Evolutionary conservation across 2,329 filamentous ascomycete species (phyloP).

Genomic region (Alternaria sp.): DNA sequence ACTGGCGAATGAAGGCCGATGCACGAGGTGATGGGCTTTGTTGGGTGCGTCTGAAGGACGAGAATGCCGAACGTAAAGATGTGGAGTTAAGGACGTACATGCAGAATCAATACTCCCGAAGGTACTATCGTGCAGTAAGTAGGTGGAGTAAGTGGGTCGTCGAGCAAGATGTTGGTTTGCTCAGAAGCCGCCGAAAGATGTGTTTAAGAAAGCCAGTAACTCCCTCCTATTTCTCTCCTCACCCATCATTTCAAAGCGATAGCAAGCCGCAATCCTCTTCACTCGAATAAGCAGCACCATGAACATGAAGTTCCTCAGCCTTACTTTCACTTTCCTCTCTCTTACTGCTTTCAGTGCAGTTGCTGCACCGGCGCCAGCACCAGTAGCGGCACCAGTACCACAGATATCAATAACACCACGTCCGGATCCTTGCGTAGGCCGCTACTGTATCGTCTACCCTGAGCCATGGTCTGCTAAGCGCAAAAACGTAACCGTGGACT

Average conservation of each 20-base stretch:
- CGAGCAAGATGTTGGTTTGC: background rate
- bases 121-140: too few species aligned
- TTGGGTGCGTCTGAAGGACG: background rate
- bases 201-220: background rate
- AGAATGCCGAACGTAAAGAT: background rate
- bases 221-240: background rate
- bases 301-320: background rate
- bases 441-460: background rate
- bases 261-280: background rate
- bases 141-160: background rate
- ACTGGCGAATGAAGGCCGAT: background rate
- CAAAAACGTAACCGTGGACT: too few species aligned
- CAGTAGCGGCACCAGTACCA: background rate
- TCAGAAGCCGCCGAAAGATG: background rate
- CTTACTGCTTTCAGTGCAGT: background rate
- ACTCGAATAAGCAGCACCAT: background rate
- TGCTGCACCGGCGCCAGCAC: background rate
- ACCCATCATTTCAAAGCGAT: background rate
- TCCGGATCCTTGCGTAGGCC: background rate
- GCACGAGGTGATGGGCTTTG: background rate
- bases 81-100: background rate
- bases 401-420: background rate
- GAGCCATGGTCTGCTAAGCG: background rate
- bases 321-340: background rate
- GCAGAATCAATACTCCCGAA: background rate